Evolutionary conservation across 1,284 basidiomycete species (phyloP).

Genomic region (Pseudozyma tsukubaensis): DNA sequence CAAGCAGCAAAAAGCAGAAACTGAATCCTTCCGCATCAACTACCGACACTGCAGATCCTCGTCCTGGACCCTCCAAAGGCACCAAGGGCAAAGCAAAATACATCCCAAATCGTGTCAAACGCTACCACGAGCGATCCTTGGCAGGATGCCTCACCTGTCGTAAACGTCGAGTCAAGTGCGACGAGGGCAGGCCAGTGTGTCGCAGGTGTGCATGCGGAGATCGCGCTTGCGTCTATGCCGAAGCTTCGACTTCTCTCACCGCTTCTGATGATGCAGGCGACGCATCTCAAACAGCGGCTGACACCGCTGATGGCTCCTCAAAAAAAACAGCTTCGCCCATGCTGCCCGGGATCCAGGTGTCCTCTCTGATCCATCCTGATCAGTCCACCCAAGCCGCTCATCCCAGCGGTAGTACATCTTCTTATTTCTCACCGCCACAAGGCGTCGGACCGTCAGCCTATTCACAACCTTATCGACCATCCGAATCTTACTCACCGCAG

Average conservation of each 20-base stretch:
- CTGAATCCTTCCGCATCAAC: neutral
- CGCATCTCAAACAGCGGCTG: neutral
- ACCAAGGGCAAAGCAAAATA: constrained; percentile 47
- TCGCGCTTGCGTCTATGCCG: constrained; percentile 39
- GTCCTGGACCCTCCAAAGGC: constrained; percentile 28
- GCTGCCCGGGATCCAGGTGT: constrained; percentile 25
- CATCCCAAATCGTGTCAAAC: constrained; percentile 43
- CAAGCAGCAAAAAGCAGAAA: constrained; percentile 7
- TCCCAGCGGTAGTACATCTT: neutral
- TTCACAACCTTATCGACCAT: neutral
- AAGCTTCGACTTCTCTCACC: neutral
- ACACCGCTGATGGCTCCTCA: neutral
- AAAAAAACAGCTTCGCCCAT: neutral
- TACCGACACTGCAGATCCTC: neutral
- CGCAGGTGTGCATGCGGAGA: constrained; percentile 40
- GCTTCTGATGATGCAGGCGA: neutral
- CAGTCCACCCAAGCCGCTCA: constrained; percentile 4
- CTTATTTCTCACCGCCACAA: constrained; percentile 8
- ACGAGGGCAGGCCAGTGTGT: constrained; percentile 38
- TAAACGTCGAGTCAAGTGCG: constrained; percentile 47
- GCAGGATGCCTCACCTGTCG: constrained; percentile 45
- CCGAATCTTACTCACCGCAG: constrained; percentile 21
- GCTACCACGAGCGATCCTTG: constrained; percentile 45
- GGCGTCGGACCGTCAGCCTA: constrained; percentile 7
- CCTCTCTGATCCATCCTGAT: constrained; percentile 26